phyloP scores from a whole-genome alignment of 176 grass and related monocot genomes.

The Guadua angustifolia region DNA sequence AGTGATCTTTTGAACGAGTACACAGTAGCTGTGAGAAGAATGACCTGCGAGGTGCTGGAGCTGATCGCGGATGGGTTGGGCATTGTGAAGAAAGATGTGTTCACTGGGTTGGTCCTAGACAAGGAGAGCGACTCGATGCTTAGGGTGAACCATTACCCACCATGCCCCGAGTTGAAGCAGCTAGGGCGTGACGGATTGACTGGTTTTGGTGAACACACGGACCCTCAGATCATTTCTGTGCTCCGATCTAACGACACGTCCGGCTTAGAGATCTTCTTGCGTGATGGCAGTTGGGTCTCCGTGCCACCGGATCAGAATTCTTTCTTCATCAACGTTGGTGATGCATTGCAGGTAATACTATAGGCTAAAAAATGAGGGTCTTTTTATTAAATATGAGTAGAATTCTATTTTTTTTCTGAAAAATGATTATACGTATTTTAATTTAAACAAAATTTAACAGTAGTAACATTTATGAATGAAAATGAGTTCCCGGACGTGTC shows the following conservation, averaged over 20 bases:
- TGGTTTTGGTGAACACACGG: constrained; percentile 91
- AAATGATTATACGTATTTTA: too few relatives aligned
- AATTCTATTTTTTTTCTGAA: too few relatives aligned
- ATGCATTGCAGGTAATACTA: constrained; percentile 62
- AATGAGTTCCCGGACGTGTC: too few relatives aligned
- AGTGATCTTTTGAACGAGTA: constrained; percentile 71
- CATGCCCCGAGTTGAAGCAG: constrained; percentile 33
- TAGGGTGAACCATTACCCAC: constrained; percentile 83
- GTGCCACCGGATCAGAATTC: constrained; percentile 60
- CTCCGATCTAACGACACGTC: constrained; percentile 70
- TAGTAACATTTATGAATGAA: too few relatives aligned
- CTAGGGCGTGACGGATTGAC: constrained; percentile 31
- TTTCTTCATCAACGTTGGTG: constrained; percentile 86
- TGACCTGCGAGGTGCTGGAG: constrained; percentile 63
- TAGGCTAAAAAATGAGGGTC: too few relatives aligned
- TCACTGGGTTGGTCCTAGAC: constrained; percentile 50
- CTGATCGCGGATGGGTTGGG: constrained; percentile 67
- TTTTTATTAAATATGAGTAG: too few relatives aligned
- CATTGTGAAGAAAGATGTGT: constrained; percentile 26
- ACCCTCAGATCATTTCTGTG: constrained; percentile 85
- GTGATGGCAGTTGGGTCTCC: constrained; percentile 62
- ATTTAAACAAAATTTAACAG: too few relatives aligned
- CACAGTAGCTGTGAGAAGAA: constrained; percentile 45
- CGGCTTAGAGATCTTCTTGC: constrained; percentile 68
- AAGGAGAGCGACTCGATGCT: constrained; percentile 68